Conservation (phyloP, 768 basidiomycete genomes). For the Paxillus rubicundulus region DNA sequence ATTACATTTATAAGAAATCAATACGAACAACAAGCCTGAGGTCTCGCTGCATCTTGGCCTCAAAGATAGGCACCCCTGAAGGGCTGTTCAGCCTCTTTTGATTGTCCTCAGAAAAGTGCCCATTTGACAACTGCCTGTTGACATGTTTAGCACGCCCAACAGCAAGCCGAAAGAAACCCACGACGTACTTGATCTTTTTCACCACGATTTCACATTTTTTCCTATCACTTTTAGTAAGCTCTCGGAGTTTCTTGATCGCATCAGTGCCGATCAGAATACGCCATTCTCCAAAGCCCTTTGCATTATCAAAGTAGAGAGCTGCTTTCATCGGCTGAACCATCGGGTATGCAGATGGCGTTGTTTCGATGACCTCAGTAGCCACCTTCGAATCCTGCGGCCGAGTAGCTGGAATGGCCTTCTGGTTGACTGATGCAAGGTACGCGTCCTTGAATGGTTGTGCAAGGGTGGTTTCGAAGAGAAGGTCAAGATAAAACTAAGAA, state of each 20-base stretch:
- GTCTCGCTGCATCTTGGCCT: conserved; percentile 64
- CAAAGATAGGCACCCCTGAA: conserved; percentile 56
- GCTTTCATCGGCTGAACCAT: conserved; percentile 58
- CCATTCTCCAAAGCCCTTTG: conserved; percentile 65
- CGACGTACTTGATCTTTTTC: conserved; percentile 64
- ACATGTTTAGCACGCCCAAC: background rate
- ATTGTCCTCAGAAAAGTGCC: conserved; percentile 67
- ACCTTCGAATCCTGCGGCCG: background rate
- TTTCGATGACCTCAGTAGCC: background rate
- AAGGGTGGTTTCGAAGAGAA: conserved; percentile 16
- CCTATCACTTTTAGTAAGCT: conserved; percentile 42
- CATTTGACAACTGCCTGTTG: conserved; percentile 62
- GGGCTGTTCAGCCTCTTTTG: conserved; percentile 55
- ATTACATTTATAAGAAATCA: background rate
- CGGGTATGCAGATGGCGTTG: conserved; percentile 36
- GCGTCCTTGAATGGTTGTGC: conserved; percentile 7
- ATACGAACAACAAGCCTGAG: conserved; percentile 47
- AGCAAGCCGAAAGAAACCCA: background rate
- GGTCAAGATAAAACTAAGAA: conserved; percentile 25
- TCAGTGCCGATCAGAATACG: conserved; percentile 51
- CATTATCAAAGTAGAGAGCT: conserved; percentile 57
- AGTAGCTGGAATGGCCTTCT: background rate
- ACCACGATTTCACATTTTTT: conserved; percentile 52
- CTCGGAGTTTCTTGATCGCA: conserved; percentile 49
- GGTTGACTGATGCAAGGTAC: conserved; percentile 2